Percentiles rank a stretch among this genome's conserved stretches.
phyloP scores from a whole-genome alignment of 2,329 filamentous ascomycete species.

The Fusarium pseudocircinatum region DNA sequence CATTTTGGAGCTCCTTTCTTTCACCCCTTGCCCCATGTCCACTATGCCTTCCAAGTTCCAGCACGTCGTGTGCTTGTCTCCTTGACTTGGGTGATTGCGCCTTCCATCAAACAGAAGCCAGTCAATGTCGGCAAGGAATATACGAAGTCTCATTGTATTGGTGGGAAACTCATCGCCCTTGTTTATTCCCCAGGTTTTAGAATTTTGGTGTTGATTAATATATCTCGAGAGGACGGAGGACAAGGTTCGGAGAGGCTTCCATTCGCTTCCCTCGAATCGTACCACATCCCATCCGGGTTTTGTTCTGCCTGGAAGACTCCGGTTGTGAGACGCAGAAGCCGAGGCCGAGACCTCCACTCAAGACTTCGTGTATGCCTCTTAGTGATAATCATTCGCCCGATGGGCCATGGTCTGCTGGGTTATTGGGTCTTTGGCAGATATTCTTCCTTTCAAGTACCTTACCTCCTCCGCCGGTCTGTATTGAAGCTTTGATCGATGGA shows the following conservation, averaged over 20 bases:
- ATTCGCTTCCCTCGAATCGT: conserved; percentile 25
- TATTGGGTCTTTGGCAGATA: neutral
- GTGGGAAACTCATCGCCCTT: neutral
- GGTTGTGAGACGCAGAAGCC: neutral
- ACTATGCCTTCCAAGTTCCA: neutral
- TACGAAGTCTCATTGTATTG: conserved; percentile 17
- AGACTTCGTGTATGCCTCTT: neutral
- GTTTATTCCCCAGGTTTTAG: conserved; percentile 28
- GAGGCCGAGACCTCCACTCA: conserved; percentile 13
- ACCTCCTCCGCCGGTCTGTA: neutral
- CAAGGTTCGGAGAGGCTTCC: conserved; percentile 16
- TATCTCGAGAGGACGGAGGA: neutral
- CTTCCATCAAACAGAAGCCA: neutral
- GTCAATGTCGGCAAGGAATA: neutral
- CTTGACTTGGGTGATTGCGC: neutral
- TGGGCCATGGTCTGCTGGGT: neutral
- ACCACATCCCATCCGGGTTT: conserved; percentile 14
- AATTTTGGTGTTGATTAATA: conserved; percentile 1
- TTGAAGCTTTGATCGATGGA: neutral
- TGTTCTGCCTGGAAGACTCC: conserved; percentile 8
- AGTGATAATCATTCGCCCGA: neutral
- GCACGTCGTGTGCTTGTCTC: conserved; percentile 17
- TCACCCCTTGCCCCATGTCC: conserved; percentile 9
- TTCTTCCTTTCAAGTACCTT: neutral
- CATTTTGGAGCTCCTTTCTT: conserved; percentile 26